Conservation (phyloP, 345 rosid genomes). For the Bruguiera gymnorhiza region DNA sequence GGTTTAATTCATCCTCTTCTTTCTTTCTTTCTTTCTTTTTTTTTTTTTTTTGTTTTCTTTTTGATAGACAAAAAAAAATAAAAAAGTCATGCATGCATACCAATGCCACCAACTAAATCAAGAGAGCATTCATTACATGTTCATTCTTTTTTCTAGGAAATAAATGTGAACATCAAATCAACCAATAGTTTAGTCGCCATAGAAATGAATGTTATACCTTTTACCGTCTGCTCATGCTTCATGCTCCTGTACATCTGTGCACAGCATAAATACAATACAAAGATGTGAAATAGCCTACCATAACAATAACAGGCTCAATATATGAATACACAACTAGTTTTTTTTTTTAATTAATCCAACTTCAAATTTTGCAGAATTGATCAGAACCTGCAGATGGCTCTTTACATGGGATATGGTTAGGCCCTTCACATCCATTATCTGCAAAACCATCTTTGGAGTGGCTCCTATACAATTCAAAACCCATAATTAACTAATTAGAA, state of each 20-base stretch:
- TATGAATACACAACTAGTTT: background rate
- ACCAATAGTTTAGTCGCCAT: background rate
- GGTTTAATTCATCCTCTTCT: too few species aligned
- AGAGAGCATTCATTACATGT: too few species aligned
- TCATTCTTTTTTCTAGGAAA: too few species aligned
- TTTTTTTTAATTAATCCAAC: background rate
- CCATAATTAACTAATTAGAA: background rate
- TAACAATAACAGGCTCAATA: background rate
- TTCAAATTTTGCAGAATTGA: background rate
- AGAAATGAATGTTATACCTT: slow-evolving; percentile 35
- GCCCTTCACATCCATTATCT: slow-evolving; percentile 60
- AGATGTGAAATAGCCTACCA: background rate
- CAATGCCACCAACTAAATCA: too few species aligned
- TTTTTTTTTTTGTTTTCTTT: too few species aligned
- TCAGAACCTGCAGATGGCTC: slow-evolving; percentile 75
- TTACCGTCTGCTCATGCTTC: slow-evolving; percentile 59
- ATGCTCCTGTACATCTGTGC: slow-evolving; percentile 66
- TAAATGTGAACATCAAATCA: too few species aligned
- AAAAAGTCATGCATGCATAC: too few species aligned
- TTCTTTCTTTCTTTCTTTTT: too few species aligned
- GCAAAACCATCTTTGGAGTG: slow-evolving; percentile 67
- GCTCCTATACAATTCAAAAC: slow-evolving; percentile 38
- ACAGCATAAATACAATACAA: background rate
- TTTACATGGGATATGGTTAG: slow-evolving; percentile 70
- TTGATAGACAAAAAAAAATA: too few species aligned